Evolutionary conservation across 2,329 filamentous ascomycete genomes (phyloP), one percentile per base, ranked within the genome.

Genomic region (Fusarium sp.): DNA sequence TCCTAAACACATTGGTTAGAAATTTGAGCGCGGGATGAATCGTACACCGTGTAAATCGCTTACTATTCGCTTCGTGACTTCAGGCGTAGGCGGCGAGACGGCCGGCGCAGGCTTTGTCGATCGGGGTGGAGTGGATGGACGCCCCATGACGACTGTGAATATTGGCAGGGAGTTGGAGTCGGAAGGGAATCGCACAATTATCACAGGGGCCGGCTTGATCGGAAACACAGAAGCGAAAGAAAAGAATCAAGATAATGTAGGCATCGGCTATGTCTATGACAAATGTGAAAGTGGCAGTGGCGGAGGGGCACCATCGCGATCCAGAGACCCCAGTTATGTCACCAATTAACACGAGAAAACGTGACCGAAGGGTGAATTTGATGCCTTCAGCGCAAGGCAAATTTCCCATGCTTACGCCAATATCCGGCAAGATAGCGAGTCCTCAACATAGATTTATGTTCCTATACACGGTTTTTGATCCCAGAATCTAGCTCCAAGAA

Each of bases 31-130:
- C 2, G 29, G n/a, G 9, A 46, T 0, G 7, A 2, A 1, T 2
- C 1, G 17, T 29, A 12, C 14, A 2, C 20, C 58, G 12, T 7
- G 2, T 1, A 2, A 12, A 10, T 3, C 6, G 78, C 87, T 78
- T 78, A 90, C 89, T 66, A 90, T 90, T 75, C 87, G 85, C 70
- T 87, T 84, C 20, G 85, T 87, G 12, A 87, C 84, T 71, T 88
- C 88, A 6, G 89, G 88, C 0, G 88, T 90, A 5, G 84, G 87
- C 35, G 88, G 87, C 31, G 87, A 86, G 35, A 77, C 73, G 44
- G 78, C 78, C 8, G 77, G 79, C 20, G 78, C 79, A 55, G 77
- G 78, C 66, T 62, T 80, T 64, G 81, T 70, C 20, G 74, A 73
- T 62, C 78, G 75, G 42, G 86, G 85, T 63, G 87, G 87, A 64